phyloP scores from a whole-genome alignment of 1,284 basidiomycete species.

The Cystobasidium sp. region DNA sequence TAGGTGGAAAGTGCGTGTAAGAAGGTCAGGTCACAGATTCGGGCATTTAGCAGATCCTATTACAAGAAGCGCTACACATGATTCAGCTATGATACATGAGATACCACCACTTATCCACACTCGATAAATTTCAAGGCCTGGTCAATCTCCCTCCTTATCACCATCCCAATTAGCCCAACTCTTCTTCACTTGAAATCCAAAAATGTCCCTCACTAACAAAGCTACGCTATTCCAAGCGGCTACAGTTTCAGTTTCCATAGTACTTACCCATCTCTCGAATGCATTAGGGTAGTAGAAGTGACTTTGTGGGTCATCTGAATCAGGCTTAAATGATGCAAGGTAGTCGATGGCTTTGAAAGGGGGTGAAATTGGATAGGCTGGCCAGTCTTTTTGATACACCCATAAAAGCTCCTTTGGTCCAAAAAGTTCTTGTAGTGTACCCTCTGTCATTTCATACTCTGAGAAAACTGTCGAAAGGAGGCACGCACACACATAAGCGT shows the following conservation, averaged over 20 bases:
- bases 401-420: conserved; percentile 70
- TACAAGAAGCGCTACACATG: too few species aligned
- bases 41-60: too few species aligned
- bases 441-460: conserved; percentile 66
- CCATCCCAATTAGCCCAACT: conserved; percentile 50
- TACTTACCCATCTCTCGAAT: conserved; percentile 51
- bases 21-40: too few species aligned
- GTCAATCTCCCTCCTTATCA: too few species aligned
- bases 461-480: conserved; percentile 89
- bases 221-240: conserved; percentile 50
- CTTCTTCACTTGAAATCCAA: conserved; percentile 43
- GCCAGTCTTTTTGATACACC: conserved; percentile 73
- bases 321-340: conserved; percentile 46
- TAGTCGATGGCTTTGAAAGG: conserved; percentile 32
- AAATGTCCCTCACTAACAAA: conserved; percentile 49
- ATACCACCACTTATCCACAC: too few species aligned
- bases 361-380: conserved; percentile 47
- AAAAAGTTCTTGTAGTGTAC: conserved; percentile 71
- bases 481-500: conserved; percentile 57
- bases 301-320: conserved; percentile 20
- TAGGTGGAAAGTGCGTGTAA: too few species aligned
- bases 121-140: too few species aligned
- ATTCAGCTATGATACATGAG: too few species aligned
- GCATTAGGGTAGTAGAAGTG: conserved; percentile 50
- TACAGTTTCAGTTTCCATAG: conserved; percentile 52